Conservation (phyloP, 2,329 filamentous ascomycete genomes). For the Talaromyces verruculosus region DNA sequence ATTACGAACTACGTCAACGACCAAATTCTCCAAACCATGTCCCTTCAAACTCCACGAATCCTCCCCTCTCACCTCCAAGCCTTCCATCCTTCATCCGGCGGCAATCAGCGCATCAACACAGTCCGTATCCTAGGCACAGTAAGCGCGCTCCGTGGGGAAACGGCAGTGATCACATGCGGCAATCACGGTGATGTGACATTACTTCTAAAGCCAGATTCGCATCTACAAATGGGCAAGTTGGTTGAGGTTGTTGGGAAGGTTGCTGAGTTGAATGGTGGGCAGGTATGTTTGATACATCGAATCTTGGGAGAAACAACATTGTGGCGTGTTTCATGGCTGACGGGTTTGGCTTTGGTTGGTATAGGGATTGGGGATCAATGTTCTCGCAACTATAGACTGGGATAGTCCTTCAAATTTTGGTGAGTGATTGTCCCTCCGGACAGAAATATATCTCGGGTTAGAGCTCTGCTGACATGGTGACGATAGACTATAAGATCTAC, state of each 20-base stretch:
- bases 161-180: conserved; percentile 74
- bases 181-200: conserved; percentile 68
- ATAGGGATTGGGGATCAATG: conserved; percentile 42
- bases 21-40: conserved; percentile 52
- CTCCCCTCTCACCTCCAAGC: conserved; percentile 74
- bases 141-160: conserved; percentile 74
- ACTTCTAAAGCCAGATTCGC: conserved; percentile 62
- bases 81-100: conserved; percentile 58
- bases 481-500: conserved; percentile 70
- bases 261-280: conserved; percentile 42
- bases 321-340: not conserved
- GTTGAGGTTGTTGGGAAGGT: conserved; percentile 51
- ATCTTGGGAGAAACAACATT: not conserved
- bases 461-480: not conserved
- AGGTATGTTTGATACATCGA: conserved; percentile 29
- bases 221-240: conserved; percentile 46
- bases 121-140: conserved; percentile 88
- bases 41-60: conserved; percentile 76
- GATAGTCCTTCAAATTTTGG: conserved; percentile 42
- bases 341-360: not conserved
- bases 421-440: conserved; percentile 27
- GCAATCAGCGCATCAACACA: conserved; percentile 53
- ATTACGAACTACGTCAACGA: not conserved
- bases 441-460: not conserved
- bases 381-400: conserved; percentile 46